Evolutionary conservation across 2,329 filamentous ascomycete species (phyloP).

Genomic region (Exutisphaerella laricina): DNA sequence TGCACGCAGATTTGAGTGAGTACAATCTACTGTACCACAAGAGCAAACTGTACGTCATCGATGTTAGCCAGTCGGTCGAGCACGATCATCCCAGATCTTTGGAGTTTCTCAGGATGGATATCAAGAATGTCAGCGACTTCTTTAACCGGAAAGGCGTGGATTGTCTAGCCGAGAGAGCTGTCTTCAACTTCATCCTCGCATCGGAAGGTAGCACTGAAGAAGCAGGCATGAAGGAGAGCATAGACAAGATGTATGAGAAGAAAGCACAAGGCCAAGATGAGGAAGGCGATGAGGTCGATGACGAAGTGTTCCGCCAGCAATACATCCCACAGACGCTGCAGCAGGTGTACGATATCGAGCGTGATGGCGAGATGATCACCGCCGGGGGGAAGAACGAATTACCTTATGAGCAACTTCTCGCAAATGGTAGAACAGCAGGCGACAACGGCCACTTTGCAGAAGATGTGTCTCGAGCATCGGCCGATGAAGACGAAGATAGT

Average conservation of each 20-base stretch:
- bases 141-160: conserved; percentile 83
- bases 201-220: conserved; percentile 56
- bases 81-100: conserved; percentile 89
- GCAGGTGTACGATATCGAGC: conserved; percentile 93
- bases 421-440: conserved; percentile 53
- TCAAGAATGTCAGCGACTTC: conserved; percentile 94
- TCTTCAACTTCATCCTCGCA: conserved; percentile 77
- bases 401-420: conserved; percentile 79
- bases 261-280: conserved; percentile 47
- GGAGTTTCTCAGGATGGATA: conserved; percentile 95
- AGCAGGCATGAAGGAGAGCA: conserved; percentile 53
- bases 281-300: conserved; percentile 63
- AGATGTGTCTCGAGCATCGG: conserved; percentile 17
- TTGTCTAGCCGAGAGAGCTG: conserved; percentile 67
- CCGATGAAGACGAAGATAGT: conserved; percentile 31
- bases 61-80: conserved; percentile 96
- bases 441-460: conserved; percentile 20
- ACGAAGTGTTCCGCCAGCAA: conserved; percentile 89
- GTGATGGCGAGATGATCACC: conserved; percentile 73
- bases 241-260: conserved; percentile 63
- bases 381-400: conserved; percentile 70
- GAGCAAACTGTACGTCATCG: conserved; percentile 81
- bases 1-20: conserved; percentile 95
- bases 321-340: conserved; percentile 95
- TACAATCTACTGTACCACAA: conserved; percentile 95